Percentiles rank a stretch among this genome's conserved stretches.
Conservation (phyloP, 164 flowering plant genomes). For the Vitis rotundifolia region DNA sequence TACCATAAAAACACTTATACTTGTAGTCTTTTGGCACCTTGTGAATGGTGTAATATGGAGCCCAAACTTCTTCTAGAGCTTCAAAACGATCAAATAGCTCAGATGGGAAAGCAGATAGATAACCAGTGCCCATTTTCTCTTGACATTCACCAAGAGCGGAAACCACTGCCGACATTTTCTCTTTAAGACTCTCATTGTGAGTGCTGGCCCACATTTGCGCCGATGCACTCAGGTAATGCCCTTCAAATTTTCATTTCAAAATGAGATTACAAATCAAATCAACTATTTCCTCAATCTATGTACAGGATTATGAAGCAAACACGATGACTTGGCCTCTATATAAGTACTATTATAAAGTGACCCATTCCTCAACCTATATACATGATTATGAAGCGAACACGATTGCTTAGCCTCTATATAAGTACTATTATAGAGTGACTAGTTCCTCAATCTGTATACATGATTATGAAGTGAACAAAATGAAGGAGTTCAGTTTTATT, state of each 20-base stretch:
- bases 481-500: too few relatives aligned
- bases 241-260: conserved; percentile 33
- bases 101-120: conserved; percentile 91
- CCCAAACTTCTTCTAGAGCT: conserved; percentile 83
- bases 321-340: not conserved
- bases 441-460: not conserved
- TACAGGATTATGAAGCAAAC: not conserved
- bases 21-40: conserved; percentile 48
- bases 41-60: conserved; percentile 98
- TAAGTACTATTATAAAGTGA: not conserved
- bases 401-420: too few relatives aligned
- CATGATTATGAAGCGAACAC: not conserved
- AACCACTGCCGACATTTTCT: conserved; percentile 70
- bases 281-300: not conserved
- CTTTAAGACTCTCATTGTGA: conserved; percentile 53
- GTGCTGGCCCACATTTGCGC: conserved; percentile 97
- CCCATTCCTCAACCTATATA: not conserved
- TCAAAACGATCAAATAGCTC: conserved; percentile 84
- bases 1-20: too few relatives aligned
- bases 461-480: not conserved
- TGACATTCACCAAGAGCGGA: conserved; percentile 72
- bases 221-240: conserved; percentile 90
- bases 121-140: conserved; percentile 71
- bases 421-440: not conserved
- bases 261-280: not conserved